A percentile compares a stretch with the other conserved stretches of the same genome.
phyloP scores from a whole-genome alignment of 805 yeast species.

The Zygoascus ofunaensis region DNA sequence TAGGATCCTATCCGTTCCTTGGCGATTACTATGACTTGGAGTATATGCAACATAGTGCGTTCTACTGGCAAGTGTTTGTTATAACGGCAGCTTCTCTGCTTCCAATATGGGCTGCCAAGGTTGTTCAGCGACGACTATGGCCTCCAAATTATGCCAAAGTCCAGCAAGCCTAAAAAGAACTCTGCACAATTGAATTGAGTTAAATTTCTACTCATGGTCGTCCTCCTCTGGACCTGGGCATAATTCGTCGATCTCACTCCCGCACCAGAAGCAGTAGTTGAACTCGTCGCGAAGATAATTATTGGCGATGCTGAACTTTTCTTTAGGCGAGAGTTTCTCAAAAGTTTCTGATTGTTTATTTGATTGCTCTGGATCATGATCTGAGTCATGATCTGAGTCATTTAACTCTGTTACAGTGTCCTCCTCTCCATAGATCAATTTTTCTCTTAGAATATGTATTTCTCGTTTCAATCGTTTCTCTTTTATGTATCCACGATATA shows the following conservation, averaged over 20 bases:
- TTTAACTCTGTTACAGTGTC: background rate
- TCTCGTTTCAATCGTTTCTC: conserved; percentile 5
- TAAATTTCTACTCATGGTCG: conserved; percentile 29
- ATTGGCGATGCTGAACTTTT: conserved; percentile 29
- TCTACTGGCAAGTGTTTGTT: conserved; percentile 59
- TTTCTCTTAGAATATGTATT: background rate
- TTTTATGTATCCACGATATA: conserved; percentile 7
- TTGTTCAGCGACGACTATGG: conserved; percentile 62
- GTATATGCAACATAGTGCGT: conserved; percentile 49
- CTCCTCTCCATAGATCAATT: background rate
- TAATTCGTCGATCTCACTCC: conserved; percentile 34
- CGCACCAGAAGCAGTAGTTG: conserved; percentile 46
- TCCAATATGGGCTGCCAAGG: conserved; percentile 84
- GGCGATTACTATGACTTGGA: conserved; percentile 75
- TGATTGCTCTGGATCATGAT: background rate
- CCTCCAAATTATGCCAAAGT: conserved; percentile 98
- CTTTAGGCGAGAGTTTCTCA: conserved; percentile 18
- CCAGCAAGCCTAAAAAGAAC: conserved; percentile 50
- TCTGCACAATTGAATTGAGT: background rate
- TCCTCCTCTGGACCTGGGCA: conserved; percentile 45
- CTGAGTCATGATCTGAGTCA: background rate
- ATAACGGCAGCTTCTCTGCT: conserved; percentile 62
- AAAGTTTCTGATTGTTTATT: background rate
- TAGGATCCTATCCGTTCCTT: conserved; percentile 74
- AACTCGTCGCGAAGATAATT: conserved; percentile 33